Percentiles rank a stretch among this genome's conserved stretches.
These are phyloP conservation scores for Raffaelea albimanens DNA, from an alignment of 2,329 filamentous ascomycete species.

Conservation along the genomic window DNA sequence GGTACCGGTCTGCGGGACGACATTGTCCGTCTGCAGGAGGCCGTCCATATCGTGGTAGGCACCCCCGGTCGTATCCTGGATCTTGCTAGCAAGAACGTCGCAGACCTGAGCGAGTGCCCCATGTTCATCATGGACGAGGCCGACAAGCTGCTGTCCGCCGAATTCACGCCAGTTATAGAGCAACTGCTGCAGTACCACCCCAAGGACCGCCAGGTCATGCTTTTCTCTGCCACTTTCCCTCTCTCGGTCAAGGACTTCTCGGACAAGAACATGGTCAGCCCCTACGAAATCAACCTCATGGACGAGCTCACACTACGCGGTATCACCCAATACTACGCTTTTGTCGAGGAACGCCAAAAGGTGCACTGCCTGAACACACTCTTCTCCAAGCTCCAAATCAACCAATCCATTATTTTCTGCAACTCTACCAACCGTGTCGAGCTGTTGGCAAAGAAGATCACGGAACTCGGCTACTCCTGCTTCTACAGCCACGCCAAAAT, in stretches of 20 bases:
- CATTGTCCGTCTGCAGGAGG: slow-evolving; percentile 86
- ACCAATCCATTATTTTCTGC: slow-evolving; percentile 99
- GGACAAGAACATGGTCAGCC: slow-evolving; percentile 93
- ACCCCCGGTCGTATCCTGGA: slow-evolving; percentile 95
- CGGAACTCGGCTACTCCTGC: slow-evolving; percentile 96
- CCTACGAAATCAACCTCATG: slow-evolving; percentile 99
- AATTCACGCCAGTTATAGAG: slow-evolving; percentile 97
- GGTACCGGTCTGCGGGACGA: slow-evolving; percentile 93
- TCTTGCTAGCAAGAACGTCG: slow-evolving; percentile 90
- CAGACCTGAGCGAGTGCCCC: slow-evolving; percentile 88
- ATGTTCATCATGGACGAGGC: slow-evolving; percentile 99
- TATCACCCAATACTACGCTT: slow-evolving; percentile 98
- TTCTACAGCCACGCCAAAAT: slow-evolving; percentile 99
- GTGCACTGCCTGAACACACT: slow-evolving; percentile 98
- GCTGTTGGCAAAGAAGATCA: slow-evolving; percentile 97
- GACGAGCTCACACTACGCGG: slow-evolving; percentile 95
- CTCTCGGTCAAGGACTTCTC: slow-evolving; percentile 96
- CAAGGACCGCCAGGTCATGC: slow-evolving; percentile 97
- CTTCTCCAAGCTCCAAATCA: slow-evolving; percentile 98
- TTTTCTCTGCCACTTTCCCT: slow-evolving; percentile 97
- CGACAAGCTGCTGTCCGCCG: slow-evolving; percentile 90
- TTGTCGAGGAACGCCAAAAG: slow-evolving; percentile 98
- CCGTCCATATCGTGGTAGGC: slow-evolving; percentile 95
- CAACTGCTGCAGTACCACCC: slow-evolving; percentile 92
- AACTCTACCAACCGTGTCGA: slow-evolving; percentile 99